Evolutionary conservation across 768 basidiomycete species (phyloP), one percentile per base, ranked within the genome.

Genomic region (Leucocoprinus leucothites): DNA sequence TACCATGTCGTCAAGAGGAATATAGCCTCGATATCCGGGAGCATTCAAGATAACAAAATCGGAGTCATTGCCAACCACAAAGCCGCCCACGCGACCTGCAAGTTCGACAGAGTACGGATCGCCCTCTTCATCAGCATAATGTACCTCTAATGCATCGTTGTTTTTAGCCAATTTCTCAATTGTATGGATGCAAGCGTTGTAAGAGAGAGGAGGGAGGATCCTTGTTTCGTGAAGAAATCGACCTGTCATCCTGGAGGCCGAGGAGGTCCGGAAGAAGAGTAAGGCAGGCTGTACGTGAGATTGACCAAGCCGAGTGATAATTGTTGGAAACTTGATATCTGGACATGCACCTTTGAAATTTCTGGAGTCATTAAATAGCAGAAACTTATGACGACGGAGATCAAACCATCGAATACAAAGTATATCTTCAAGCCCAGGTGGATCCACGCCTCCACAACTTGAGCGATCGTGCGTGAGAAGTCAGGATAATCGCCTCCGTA

Each of bases 41-140:
- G 84, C 74, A 61, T 89, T 89, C 50, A 91, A 70, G 51, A 94
- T 77, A 47, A 89, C 83, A 59, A 88, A 94, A 66, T 94, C 91
- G 2, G 90, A 93, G 71, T 94, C 91, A 57, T 77, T 84, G 21
- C 86, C 89, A 0, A 84, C 76, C 44, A 94, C 89, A 60, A 86
- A 93, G 31, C 82, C 91, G 8, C 79, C 76, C 9, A 91, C 68
- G 46, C 81, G 77, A 13, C 83, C 90, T 9, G 91, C 91, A 7
- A 94, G 75, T 61, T 90, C 90, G 5, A 93, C 90, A n/a, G 87
- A 84, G 61, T 82, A 91, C 2, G 89, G 87, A 66, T 92, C 91
- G 9, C 82, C 89, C 67, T 93, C 91, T 67, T 85, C 85, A 60
- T 92, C 89, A 5, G 90, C 89, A 58, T 86, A 85, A 66, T 87